A percentile compares a stretch with the other conserved stretches of the same genome.
These are phyloP conservation scores for Cladophialophora psammophila DNA, from an alignment of 2,329 filamentous ascomycete genomes.

Conservation along the genomic window DNA sequence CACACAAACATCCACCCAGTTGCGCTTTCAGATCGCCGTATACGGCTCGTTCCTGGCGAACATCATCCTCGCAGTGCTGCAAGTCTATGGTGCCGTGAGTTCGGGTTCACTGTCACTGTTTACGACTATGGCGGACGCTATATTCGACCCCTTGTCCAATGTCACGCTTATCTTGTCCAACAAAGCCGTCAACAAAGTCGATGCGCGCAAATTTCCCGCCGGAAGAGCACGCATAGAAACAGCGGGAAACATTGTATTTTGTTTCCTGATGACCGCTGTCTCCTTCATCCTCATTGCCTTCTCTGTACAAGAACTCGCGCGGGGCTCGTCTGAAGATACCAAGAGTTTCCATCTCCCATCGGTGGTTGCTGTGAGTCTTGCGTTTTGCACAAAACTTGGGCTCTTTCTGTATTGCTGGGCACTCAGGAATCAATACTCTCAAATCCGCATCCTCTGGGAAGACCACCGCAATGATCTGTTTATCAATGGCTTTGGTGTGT, in stretches of 20 bases:
- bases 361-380: conserved; percentile 82
- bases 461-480: conserved; percentile 97
- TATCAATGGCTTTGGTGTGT: conserved; percentile 91
- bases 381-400: conserved; percentile 81
- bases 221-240: conserved; percentile 95
- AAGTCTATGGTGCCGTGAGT: conserved; percentile 85
- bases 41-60: conserved; percentile 79
- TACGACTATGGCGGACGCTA: conserved; percentile 94
- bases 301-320: conserved; percentile 73
- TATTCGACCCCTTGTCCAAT: conserved; percentile 93
- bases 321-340: conserved; percentile 56
- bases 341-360: conserved; percentile 80
- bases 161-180: conserved; percentile 85
- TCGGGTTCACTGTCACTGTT: conserved; percentile 94
- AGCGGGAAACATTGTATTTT: conserved; percentile 94
- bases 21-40: conserved; percentile 69
- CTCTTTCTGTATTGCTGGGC: conserved; percentile 94
- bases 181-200: conserved; percentile 86
- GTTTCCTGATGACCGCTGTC: conserved; percentile 92
- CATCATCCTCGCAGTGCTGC: conserved; percentile 76
- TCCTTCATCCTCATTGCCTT: conserved; percentile 93
- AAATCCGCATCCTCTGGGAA: conserved; percentile 92
- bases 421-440: conserved; percentile 86
- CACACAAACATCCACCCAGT: conserved; percentile 78
- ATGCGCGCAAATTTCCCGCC: conserved; percentile 84